Evolutionary conservation across 2,329 filamentous ascomycete species (phyloP).

Genomic region (Eutypa lata): DNA sequence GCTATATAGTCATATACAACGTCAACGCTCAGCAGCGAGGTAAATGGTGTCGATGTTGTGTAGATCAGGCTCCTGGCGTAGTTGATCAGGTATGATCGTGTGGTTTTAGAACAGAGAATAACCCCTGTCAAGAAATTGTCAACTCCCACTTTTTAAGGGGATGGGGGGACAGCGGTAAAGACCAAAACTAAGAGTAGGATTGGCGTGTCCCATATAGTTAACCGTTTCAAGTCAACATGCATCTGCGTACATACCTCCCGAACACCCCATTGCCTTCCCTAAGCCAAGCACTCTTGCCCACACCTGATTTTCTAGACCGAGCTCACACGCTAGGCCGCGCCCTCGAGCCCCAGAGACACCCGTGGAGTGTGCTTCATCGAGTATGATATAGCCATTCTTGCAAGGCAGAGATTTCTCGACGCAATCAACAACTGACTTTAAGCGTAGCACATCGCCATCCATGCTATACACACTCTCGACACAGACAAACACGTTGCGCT

Average conservation of each 20-base stretch:
- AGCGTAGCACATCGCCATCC: conserved; percentile 71
- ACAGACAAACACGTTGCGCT: conserved; percentile 60
- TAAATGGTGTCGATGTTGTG: conserved; percentile 65
- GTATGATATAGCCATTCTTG: conserved; percentile 59
- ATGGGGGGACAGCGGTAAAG: too few relatives aligned
- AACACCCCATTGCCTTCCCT: conserved; percentile 64
- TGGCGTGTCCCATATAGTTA: rapidly evolving
- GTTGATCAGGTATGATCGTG: conserved; percentile 67
- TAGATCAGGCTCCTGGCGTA: conserved; percentile 75
- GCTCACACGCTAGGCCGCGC: conserved; percentile 53
- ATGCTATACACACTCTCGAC: conserved; percentile 77
- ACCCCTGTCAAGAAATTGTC: conserved; percentile 42
- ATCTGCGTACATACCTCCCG: conserved; percentile 57
- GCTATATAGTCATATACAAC: conserved; percentile 27
- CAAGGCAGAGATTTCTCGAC: conserved; percentile 53
- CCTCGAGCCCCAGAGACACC: conserved; percentile 57
- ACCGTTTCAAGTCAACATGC: not conserved
- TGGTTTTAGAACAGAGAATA: conserved; percentile 58
- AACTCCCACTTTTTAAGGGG: too few relatives aligned
- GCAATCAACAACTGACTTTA: conserved; percentile 56
- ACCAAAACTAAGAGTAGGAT: too few relatives aligned
- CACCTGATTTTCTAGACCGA: conserved; percentile 47
- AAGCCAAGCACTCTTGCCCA: conserved; percentile 63
- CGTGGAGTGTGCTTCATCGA: conserved; percentile 68
- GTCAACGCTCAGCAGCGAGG: conserved; percentile 37